Evolutionary conservation across 495 filamentous ascomycete species (phyloP).

Genomic region (Penicillium macrosclerotiorum): DNA sequence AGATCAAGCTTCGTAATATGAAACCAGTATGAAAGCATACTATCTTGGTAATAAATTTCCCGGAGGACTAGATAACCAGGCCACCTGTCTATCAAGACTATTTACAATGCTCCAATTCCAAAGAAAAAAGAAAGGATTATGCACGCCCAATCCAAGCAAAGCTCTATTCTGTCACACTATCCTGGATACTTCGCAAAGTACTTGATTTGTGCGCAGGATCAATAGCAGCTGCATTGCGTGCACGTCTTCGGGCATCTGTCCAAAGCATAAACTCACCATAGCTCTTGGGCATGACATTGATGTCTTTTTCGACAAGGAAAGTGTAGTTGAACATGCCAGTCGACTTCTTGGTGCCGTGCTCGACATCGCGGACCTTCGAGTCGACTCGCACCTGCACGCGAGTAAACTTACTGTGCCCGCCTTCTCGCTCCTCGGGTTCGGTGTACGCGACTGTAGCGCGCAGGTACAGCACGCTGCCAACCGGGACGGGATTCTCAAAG

Average conservation of each 20-base stretch:
- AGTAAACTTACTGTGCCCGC: slow-evolving; percentile 47
- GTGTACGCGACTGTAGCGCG: slow-evolving; percentile 77
- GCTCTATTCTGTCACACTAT: slow-evolving; percentile 47
- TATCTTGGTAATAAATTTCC: too few species aligned
- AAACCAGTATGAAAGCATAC: too few species aligned
- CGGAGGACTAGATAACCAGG: too few species aligned
- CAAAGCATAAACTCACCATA: slow-evolving; percentile 81
- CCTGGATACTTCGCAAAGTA: slow-evolving; percentile 38
- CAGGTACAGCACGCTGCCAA: slow-evolving; percentile 78
- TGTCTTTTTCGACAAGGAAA: slow-evolving; percentile 68
- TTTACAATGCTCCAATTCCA: too few species aligned
- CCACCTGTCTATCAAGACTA: too few species aligned
- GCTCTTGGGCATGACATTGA: slow-evolving; percentile 71
- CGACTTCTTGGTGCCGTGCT: slow-evolving; percentile 70
- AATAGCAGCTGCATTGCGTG: slow-evolving; percentile 42
- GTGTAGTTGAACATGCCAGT: slow-evolving; percentile 88
- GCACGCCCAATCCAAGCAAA: too few species aligned
- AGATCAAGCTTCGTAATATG: too few species aligned
- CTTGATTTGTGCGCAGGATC: slow-evolving; percentile 34
- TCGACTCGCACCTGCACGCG: slow-evolving; percentile 76
- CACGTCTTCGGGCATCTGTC: slow-evolving; percentile 67
- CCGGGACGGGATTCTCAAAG: slow-evolving; percentile 81
- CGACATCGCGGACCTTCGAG: slow-evolving; percentile 73
- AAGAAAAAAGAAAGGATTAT: too few species aligned
- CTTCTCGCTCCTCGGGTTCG: slow-evolving; percentile 54